Evolutionary conservation across 352 stramenopile genomes (phyloP), one percentile per base, ranked within the genome.

Genomic region (Saprolegnia diclina): DNA sequence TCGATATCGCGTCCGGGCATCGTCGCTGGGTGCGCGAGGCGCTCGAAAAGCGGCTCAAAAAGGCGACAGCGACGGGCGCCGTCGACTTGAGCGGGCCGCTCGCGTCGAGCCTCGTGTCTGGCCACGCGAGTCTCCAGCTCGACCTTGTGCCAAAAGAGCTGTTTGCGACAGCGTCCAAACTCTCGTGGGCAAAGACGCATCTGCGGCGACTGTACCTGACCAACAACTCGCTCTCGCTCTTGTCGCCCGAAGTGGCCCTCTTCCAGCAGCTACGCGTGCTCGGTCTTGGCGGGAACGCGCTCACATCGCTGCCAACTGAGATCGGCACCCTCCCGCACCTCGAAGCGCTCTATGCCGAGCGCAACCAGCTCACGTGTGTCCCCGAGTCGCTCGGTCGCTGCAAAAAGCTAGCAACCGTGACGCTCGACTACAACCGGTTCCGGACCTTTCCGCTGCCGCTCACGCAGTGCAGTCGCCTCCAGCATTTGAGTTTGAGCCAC

Each of bases 231-330:
- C 63, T 69, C 10, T 48, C 63, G 35, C 63, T 69, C 21, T 24
- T 69, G 44, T 42, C 63, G n/a, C 63, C 48, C 9, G 44, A 69
- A 14, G 38, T 69, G 26, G n/a, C 53, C 10, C 44, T 57, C 11
- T 69, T 69, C 29, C 11, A 24, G 9, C 48, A 69, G 19, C 45
- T 69, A 6, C 48, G 32, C 9, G 63, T 69, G 67, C 76, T 93
- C 7, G 72, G 67, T 1, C 65, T 93, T 19, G 78, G 79, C 0
- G 79, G 75, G 0, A 93, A 93, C 66, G 82, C 87, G 24, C 75
- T 93, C 26, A 67, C 73, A 21, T 65, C 56, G 4, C 46, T 93
- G 4, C 85, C 85, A 1, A 74, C 88, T 24, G 79, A 82, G 10
- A 65, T 93, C 9, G 63, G 73, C 5, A 52, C 67, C 0, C 79